phyloP scores from a whole-genome alignment of 306 rosid genomes.

The Fagus sylvatica region DNA sequence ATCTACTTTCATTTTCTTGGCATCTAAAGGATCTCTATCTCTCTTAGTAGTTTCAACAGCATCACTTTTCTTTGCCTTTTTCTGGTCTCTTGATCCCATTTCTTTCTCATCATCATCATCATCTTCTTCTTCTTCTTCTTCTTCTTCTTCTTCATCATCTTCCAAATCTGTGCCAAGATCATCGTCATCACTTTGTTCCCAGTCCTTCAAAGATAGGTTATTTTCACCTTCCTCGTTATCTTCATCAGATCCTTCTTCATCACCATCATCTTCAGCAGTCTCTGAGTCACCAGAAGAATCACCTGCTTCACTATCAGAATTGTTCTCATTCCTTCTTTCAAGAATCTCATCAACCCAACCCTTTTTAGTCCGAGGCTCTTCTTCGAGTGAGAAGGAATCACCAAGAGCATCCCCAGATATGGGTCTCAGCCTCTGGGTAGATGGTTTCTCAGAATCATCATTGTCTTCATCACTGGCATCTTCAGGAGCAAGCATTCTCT shows the following conservation, averaged over 20 bases:
- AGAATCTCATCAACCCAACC: constrained; percentile 89
- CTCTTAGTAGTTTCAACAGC: constrained; percentile 39
- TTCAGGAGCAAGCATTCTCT: constrained; percentile 75
- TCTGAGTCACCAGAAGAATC: constrained; percentile 57
- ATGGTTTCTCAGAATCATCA: constrained; percentile 52
- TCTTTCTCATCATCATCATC: constrained; percentile 30
- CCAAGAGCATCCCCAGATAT: constrained; percentile 95
- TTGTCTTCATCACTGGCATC: constrained; percentile 73
- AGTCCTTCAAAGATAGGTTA: constrained; percentile 62
- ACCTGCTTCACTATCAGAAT: constrained; percentile 58
- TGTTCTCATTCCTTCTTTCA: constrained; percentile 54
- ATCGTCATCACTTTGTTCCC: constrained; percentile 98
- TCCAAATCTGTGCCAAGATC: constrained; percentile 45
- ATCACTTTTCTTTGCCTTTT: constrained; percentile 25
- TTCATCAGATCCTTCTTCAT: constrained; percentile 55
- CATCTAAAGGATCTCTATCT: constrained; percentile 33
- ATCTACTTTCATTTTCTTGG: constrained; percentile 44
- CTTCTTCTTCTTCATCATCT: constrained; percentile 38
- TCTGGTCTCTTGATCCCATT: constrained; percentile 17
- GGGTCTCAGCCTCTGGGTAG: constrained; percentile 49
- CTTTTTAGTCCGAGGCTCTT: constrained; percentile 52
- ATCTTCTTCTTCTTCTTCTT: constrained; percentile 35
- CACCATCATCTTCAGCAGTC: constrained; percentile 49
- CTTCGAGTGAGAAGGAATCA: constrained; percentile 71
- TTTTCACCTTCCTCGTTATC: constrained; percentile 36